Base-by-base conservation (phyloP, 78 protist genomes). In the Tieghemostelium lacteum region DNA sequence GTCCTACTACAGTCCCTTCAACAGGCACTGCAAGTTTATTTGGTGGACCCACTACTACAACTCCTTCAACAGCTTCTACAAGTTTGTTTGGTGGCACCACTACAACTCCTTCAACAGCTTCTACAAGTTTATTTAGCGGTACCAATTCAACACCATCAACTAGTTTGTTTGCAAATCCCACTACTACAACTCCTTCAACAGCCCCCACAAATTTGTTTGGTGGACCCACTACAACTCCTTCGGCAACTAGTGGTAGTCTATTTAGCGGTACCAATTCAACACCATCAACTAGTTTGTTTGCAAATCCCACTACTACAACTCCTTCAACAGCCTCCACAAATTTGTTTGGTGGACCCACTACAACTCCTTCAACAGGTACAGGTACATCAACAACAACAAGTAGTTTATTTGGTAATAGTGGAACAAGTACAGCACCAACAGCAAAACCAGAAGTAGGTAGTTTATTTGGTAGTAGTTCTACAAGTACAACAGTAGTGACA, bases 71-170 rank as follows among this genome's bases (percentile, higher is more conserved):
- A 67, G 39, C 88, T 0, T 19, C 88, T 33, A 2, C 75, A 4
- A 12, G 70, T 54, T 37, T 65, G 26, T 63, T 63, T 77, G 87
- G 87, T 34, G 73, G 76, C 50, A 20, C 40, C 26, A 36, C 31
- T 28, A 20, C 36, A 39, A 20, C 66, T 37, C 22, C 58, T 12
- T 1, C 34, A 58, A 24, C 83, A 57, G 12, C 39, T 60, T 7
- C 65, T 16, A 5, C 40, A 12, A 3, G 40, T 28, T 29, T 63
- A 36, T 63, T 63, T 63, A 36, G 70, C 5, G 73, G 58, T 39
- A 6, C 73, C 3, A 2, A 42, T 33, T 16, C 58, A 19, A 3
- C 58, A 37, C 52, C 52, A 45, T 45, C 22, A 39, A 16, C 45
- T 58, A 60, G 19, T n/a, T 24, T 28, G 45, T 55, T 39, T 31